These are phyloP conservation scores for Tolypocladium ovalisporum DNA, from an alignment of 2,329 filamentous ascomycete genomes.

Conservation along the genomic window DNA sequence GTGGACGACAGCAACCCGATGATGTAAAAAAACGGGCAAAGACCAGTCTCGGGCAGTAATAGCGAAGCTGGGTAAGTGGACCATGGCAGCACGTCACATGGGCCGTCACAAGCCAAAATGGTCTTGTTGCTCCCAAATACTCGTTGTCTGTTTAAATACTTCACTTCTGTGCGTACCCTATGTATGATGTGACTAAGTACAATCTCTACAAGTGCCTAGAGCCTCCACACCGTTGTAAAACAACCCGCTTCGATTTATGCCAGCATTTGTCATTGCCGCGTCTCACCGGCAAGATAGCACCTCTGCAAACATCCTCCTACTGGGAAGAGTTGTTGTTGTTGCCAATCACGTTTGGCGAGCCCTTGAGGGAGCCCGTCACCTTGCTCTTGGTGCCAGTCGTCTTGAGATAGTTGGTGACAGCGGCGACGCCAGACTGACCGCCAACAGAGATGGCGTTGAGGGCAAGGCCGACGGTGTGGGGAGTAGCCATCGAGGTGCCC, in stretches of 20 bases:
- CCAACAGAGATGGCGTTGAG: slow-evolving; percentile 35
- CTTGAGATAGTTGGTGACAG: slow-evolving; percentile 30
- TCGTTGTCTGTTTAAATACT: not conserved
- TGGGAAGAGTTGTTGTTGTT: slow-evolving; percentile 34
- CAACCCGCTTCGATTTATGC: not conserved
- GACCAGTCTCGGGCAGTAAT: not conserved
- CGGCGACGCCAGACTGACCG: slow-evolving; percentile 18
- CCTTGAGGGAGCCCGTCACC: slow-evolving; percentile 25
- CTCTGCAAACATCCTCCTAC: slow-evolving; percentile 5
- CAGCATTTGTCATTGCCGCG: not conserved
- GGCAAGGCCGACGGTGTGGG: slow-evolving; percentile 48
- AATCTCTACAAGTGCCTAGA: not conserved
- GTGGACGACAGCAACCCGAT: not conserved
- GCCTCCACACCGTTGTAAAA: not conserved
- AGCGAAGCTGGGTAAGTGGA: not conserved
- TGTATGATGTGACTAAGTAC: not conserved
- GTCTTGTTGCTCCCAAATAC: not conserved
- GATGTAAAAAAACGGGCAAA: not conserved
- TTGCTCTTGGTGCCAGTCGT: slow-evolving; percentile 28
- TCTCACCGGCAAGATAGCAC: not conserved
- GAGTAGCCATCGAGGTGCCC: slow-evolving; percentile 55
- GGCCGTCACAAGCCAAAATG: not conserved
- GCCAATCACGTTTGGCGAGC: slow-evolving; percentile 35
- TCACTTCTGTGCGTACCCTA: not conserved
- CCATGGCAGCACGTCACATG: not conserved